Conservation (phyloP, 176 grass and related monocot species). For the Ensete glaucum region DNA sequence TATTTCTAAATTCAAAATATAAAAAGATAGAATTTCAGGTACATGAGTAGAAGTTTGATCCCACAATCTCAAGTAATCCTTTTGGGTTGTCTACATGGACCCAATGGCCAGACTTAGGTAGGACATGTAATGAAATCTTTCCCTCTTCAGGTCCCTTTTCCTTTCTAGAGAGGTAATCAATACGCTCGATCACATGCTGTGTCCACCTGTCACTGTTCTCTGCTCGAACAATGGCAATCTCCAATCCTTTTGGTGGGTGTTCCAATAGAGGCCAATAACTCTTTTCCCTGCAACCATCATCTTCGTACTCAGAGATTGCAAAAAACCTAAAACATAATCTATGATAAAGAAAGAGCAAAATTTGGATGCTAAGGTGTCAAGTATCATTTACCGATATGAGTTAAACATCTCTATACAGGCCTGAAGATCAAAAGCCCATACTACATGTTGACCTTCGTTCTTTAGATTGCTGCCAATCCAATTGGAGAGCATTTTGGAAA, state of each 20-base stretch:
- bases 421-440: constrained; percentile 83
- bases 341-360: neutral
- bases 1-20: neutral
- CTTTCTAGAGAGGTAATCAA: constrained; percentile 52
- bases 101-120: constrained; percentile 89
- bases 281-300: constrained; percentile 38
- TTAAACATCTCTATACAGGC: constrained; percentile 87
- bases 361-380: neutral
- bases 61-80: constrained; percentile 76
- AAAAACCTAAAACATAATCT: neutral
- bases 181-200: constrained; percentile 46
- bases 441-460: constrained; percentile 52
- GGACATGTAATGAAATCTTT: constrained; percentile 55
- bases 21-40: neutral
- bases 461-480: constrained; percentile 95
- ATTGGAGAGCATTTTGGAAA: constrained; percentile 79
- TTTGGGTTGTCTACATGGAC: constrained; percentile 94
- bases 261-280: constrained; percentile 73
- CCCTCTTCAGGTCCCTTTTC: constrained; percentile 31
- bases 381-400: constrained; percentile 58
- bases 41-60: constrained; percentile 43
- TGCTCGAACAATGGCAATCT: constrained; percentile 74
- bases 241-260: constrained; percentile 61
- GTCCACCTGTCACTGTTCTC: constrained; percentile 83
- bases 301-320: neutral